phyloP scores from a whole-genome alignment of 164 flowering plant species.

The Sextonia rubra region DNA sequence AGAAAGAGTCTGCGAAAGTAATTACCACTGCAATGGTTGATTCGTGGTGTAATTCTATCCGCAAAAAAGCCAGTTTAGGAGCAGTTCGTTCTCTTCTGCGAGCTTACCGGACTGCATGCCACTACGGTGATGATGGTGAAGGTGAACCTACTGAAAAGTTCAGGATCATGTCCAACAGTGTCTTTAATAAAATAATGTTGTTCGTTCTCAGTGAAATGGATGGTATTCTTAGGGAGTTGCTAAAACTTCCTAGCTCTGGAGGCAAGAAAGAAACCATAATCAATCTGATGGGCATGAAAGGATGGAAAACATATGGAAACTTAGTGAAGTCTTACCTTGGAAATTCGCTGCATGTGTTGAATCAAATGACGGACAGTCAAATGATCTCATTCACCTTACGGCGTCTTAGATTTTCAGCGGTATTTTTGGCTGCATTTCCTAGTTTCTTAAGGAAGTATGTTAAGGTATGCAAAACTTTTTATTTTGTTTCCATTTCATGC shows the following conservation, averaged over 20 bases:
- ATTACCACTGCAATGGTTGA: conserved; percentile 83
- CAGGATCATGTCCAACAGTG: conserved; percentile 66
- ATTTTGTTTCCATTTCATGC: background rate
- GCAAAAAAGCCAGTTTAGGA: conserved; percentile 41
- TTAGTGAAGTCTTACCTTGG: conserved; percentile 92
- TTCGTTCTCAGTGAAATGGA: conserved; percentile 79
- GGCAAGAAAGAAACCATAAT: conserved; percentile 75
- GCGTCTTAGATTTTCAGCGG: conserved; percentile 64
- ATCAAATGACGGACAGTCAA: conserved; percentile 90
- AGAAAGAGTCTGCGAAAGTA: conserved; percentile 32
- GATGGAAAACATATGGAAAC: conserved; percentile 67
- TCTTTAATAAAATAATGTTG: conserved; percentile 83
- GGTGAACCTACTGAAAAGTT: conserved; percentile 48
- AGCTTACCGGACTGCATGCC: conserved; percentile 81
- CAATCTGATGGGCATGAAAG: conserved; percentile 47
- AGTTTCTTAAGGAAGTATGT: conserved; percentile 76
- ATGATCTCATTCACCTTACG: conserved; percentile 83
- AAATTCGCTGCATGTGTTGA: conserved; percentile 79
- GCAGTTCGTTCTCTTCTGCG: conserved; percentile 67
- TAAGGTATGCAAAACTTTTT: conserved; percentile 48
- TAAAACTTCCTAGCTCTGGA: conserved; percentile 64
- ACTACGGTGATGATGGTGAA: conserved; percentile 77
- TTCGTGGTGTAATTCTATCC: conserved; percentile 60
- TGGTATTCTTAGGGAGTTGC: conserved; percentile 63
- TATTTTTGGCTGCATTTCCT: conserved; percentile 83